Evolutionary conservation across 768 basidiomycete genomes (phyloP).

Genomic region (Pulveroboletus frians): DNA sequence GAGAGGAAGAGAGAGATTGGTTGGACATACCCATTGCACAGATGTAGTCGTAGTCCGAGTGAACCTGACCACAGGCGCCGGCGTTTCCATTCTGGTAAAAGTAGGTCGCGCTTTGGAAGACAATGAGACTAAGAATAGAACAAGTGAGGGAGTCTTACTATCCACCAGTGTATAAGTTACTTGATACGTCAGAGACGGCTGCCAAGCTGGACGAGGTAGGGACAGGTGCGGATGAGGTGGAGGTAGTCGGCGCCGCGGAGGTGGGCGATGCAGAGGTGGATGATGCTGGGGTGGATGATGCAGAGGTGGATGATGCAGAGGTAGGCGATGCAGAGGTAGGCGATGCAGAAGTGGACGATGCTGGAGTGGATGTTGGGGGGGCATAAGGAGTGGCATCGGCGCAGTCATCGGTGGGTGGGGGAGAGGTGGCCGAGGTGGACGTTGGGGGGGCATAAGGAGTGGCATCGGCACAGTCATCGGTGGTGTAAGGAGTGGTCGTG

Average conservation of each 20-base stretch:
- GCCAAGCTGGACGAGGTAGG: background rate
- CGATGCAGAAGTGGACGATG: background rate
- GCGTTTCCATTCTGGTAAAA: constrained; percentile 67
- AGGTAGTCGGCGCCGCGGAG: no score
- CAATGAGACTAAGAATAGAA: background rate
- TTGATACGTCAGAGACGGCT: constrained; percentile 24
- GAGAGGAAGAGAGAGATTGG: background rate
- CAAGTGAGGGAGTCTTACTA: constrained; percentile 31
- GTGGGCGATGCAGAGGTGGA: background rate
- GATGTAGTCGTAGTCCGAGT: constrained; percentile 54
- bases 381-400: background rate
- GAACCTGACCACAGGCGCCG: constrained; percentile 70
- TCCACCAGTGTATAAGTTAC: constrained; percentile 30
- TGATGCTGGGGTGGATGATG: background rate
- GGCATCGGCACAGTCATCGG: background rate
- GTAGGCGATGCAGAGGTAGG: background rate
- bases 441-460: background rate
- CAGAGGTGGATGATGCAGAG: background rate
- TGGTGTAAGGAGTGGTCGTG: background rate
- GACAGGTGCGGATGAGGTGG: no score
- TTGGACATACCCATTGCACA: constrained; percentile 55
- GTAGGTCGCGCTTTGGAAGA: constrained; percentile 48
- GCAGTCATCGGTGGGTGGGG: background rate
- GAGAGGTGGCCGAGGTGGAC: background rate
- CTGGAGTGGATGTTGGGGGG: background rate